These are phyloP conservation scores for Helotiales sp. DNA, from an alignment of 2,329 filamentous ascomycete species.

Conservation along the genomic window DNA sequence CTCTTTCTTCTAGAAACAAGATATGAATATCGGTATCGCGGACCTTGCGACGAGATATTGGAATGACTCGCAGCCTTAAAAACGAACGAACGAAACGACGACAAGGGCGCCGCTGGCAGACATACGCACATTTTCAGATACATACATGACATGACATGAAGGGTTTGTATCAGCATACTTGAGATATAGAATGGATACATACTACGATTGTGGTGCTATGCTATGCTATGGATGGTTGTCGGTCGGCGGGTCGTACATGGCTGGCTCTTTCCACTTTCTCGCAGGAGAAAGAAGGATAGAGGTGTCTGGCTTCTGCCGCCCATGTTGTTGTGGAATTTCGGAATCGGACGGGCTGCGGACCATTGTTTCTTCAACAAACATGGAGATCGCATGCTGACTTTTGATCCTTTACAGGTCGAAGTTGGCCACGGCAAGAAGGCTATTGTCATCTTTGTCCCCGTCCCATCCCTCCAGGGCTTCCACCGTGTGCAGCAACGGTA, in stretches of 20 bases:
- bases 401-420: slow-evolving; percentile 83
- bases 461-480: slow-evolving; percentile 97
- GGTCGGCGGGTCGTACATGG: slow-evolving; percentile 25
- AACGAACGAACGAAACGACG: slow-evolving; percentile 30
- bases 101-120: slow-evolving; percentile 35
- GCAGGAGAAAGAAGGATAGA: not conserved
- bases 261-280: not conserved
- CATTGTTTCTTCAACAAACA: slow-evolving; percentile 52
- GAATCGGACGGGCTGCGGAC: slow-evolving; percentile 78
- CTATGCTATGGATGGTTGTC: slow-evolving; percentile 35
- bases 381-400: slow-evolving; percentile 79
- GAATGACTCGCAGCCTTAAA: slow-evolving; percentile 22
- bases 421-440: slow-evolving; percentile 99
- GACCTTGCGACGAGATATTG: not conserved
- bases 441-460: slow-evolving; percentile 99
- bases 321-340: slow-evolving; percentile 58
- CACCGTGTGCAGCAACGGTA: slow-evolving; percentile 99
- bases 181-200: slow-evolving; percentile 37
- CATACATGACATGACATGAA: slow-evolving; percentile 10
- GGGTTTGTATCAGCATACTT: slow-evolving; percentile 34
- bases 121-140: slow-evolving; percentile 22
- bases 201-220: slow-evolving; percentile 27
- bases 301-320: not conserved
- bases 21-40: not conserved
- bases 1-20: not conserved